These are phyloP conservation scores for Tuctoria greenei DNA, from an alignment of 176 grass and related monocot species.

Conservation along the genomic window DNA sequence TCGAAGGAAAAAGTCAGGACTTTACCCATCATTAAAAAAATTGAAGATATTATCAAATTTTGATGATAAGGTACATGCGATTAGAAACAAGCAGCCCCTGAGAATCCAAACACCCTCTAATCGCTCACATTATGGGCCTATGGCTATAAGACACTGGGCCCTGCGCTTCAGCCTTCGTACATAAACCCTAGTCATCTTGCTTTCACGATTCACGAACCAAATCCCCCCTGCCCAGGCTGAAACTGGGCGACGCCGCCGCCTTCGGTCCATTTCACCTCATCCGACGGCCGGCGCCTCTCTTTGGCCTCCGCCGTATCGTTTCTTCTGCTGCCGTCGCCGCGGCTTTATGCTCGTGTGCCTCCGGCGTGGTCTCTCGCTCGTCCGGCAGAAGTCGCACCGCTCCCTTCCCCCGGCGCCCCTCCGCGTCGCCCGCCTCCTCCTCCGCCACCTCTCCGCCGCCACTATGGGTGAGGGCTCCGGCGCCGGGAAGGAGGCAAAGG, in stretches of 20 bases:
- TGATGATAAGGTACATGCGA: too few relatives aligned
- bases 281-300: not conserved
- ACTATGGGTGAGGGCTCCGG: slow-evolving; percentile 47
- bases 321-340: not conserved
- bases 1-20: too few relatives aligned
- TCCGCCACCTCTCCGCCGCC: slow-evolving; percentile 12
- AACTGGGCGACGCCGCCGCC: not conserved
- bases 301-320: not conserved
- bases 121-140: not conserved
- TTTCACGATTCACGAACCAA: not conserved
- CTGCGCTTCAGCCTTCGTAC: not conserved
- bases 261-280: not conserved
- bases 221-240: not conserved
- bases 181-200: not conserved
- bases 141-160: not conserved
- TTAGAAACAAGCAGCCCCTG: too few relatives aligned
- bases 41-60: too few relatives aligned
- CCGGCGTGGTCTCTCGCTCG: slow-evolving; percentile 47
- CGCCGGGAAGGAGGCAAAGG: slow-evolving; percentile 35
- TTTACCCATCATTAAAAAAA: too few relatives aligned
- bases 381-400: slow-evolving; percentile 4
- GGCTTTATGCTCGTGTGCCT: slow-evolving; percentile 53
- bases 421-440: not conserved
- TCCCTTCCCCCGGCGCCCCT: not conserved
- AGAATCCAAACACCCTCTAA: too few relatives aligned